Conservation (phyloP, 2,329 filamentous ascomycete genomes). For the Aspergillus glaucus region DNA sequence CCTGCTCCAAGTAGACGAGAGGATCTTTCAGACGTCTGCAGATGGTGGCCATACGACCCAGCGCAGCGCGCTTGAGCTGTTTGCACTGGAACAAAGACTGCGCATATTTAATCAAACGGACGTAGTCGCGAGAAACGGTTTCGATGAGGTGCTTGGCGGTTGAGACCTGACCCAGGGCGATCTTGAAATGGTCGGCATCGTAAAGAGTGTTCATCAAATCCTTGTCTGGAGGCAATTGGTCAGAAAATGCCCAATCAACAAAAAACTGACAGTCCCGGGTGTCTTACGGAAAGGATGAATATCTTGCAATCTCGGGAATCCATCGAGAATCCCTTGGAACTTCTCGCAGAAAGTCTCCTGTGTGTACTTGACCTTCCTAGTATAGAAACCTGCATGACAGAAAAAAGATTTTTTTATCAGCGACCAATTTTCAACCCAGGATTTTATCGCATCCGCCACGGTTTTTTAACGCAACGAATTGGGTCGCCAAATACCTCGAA, state of each 20-base stretch:
- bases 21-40: slow-evolving; percentile 92
- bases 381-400: slow-evolving; percentile 67
- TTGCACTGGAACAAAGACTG: slow-evolving; percentile 98
- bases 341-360: slow-evolving; percentile 96
- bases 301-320: slow-evolving; percentile 86
- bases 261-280: slow-evolving; percentile 4
- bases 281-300: slow-evolving; percentile 82
- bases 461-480: background rate
- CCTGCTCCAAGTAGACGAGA: slow-evolving; percentile 90
- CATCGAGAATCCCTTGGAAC: slow-evolving; percentile 80
- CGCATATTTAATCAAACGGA: slow-evolving; percentile 91
- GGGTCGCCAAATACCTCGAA: slow-evolving; percentile 49
- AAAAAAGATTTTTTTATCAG: slow-evolving; percentile 23
- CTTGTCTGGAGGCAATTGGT: slow-evolving; percentile 46
- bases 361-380: slow-evolving; percentile 96
- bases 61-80: slow-evolving; percentile 90
- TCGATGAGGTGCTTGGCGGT: slow-evolving; percentile 96
- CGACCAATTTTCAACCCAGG: slow-evolving; percentile 11
- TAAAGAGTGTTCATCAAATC: slow-evolving; percentile 95
- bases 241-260: slow-evolving; percentile 8
- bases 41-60: slow-evolving; percentile 97
- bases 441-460: slow-evolving; percentile 1
- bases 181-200: slow-evolving; percentile 95
- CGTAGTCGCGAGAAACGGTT: slow-evolving; percentile 92
- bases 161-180: slow-evolving; percentile 90